phyloP scores from a whole-genome alignment of 139 green algal species.

The Prasinococcaceae sp. region DNA sequence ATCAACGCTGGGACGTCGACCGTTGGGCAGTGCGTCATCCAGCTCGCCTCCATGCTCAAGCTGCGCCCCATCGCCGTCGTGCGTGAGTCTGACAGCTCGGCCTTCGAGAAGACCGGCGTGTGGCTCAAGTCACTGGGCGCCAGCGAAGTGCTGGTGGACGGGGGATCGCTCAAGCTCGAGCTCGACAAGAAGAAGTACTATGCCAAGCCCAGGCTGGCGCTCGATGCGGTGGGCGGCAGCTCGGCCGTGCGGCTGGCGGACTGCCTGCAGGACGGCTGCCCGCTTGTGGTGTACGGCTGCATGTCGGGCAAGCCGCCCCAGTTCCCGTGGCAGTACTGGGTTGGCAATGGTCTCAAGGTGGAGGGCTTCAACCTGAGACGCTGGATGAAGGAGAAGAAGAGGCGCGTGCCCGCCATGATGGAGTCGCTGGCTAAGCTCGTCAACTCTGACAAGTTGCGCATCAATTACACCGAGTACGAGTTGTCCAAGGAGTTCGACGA shows the following conservation, averaged over 20 bases:
- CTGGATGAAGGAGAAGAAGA: slow-evolving; percentile 42
- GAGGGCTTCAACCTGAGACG: slow-evolving; percentile 36
- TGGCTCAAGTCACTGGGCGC: slow-evolving; percentile 43
- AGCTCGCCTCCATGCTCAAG: slow-evolving; percentile 62
- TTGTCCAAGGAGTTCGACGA: slow-evolving; percentile 52
- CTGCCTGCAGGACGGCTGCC: slow-evolving; percentile 8
- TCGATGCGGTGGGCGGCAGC: slow-evolving; percentile 65
- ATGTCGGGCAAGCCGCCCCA: slow-evolving; percentile 40
- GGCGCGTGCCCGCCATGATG: slow-evolving; percentile 38
- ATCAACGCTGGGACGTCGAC: slow-evolving; percentile 71
- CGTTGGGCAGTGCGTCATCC: slow-evolving; percentile 59
- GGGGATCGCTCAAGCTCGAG: slow-evolving; percentile 40
- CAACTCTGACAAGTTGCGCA: slow-evolving; percentile 41
- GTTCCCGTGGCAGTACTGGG: slow-evolving; percentile 55
- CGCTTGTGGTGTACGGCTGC: slow-evolving; percentile 64
- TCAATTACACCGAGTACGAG: slow-evolving; percentile 66
- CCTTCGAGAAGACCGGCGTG: slow-evolving; percentile 7
- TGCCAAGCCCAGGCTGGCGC: slow-evolving; percentile 55
- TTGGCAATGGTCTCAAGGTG: slow-evolving; percentile 40
- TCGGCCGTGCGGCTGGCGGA: slow-evolving; percentile 27
- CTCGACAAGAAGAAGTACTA: slow-evolving; percentile 64
- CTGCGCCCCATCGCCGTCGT: slow-evolving; percentile 33
- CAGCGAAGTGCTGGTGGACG: slow-evolving; percentile 42
- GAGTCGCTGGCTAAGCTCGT: slow-evolving; percentile 55
- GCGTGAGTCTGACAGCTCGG: background rate